A percentile compares a stretch with the other conserved stretches of the same genome.
phyloP scores from a whole-genome alignment of 768 basidiomycete species.

The Lentinula detonsa region DNA sequence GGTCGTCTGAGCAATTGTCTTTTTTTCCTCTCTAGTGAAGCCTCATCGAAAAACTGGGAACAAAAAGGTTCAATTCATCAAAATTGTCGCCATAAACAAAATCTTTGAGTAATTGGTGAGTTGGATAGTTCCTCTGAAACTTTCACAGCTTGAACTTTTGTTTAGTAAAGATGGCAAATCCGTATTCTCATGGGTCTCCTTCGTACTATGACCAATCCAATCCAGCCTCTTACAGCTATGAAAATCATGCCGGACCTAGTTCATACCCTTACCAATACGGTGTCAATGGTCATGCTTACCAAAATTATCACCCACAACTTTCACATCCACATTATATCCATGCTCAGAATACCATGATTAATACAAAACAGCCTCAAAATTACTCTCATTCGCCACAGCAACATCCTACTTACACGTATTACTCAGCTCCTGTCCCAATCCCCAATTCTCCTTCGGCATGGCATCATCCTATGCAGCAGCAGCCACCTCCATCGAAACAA shows the following conservation, averaged over 20 bases:
- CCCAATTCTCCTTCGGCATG: background rate
- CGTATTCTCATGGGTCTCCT: slow-evolving; percentile 4
- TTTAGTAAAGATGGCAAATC: background rate
- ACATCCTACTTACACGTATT: background rate
- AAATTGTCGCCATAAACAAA: background rate
- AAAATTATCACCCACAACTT: slow-evolving; percentile 1
- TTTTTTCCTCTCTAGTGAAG: background rate
- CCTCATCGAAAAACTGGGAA: background rate
- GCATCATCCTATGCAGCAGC: background rate
- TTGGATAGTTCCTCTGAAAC: background rate
- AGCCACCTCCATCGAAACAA: background rate
- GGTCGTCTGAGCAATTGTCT: background rate
- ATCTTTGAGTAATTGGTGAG: background rate
- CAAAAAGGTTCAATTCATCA: background rate
- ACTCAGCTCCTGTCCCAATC: background rate
- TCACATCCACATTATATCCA: background rate
- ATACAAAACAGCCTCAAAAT: background rate
- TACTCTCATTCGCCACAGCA: background rate
- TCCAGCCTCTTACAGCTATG: slow-evolving; percentile 10
- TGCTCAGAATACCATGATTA: background rate
- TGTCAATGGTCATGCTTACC: slow-evolving; percentile 1
- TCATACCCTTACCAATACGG: slow-evolving; percentile 9
- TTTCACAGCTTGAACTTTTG: background rate
- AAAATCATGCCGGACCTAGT: slow-evolving; percentile 8
- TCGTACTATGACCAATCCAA: slow-evolving; percentile 17